phyloP scores from a whole-genome alignment of 495 filamentous ascomycete genomes.

The Aspergillus bridgeri region DNA sequence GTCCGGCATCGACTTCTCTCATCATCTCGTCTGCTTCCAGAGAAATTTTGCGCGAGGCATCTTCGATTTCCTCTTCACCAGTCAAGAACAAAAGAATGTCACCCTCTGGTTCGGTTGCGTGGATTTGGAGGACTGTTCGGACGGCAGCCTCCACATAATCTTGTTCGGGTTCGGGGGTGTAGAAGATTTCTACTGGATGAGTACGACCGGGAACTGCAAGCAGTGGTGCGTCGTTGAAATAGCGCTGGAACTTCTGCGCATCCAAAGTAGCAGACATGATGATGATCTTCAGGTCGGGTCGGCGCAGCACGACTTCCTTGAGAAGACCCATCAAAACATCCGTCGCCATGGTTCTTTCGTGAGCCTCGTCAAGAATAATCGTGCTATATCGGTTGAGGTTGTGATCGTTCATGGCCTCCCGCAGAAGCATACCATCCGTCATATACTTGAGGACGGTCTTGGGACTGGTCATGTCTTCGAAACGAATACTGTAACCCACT shows the following conservation, averaged over 20 bases:
- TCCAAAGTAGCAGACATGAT: slow-evolving; percentile 99
- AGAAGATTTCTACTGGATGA: slow-evolving; percentile 96
- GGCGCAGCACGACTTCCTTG: slow-evolving; percentile 74
- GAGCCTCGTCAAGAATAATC: slow-evolving; percentile 97
- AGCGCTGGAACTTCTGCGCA: slow-evolving; percentile 96
- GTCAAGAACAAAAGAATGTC: slow-evolving; percentile 96
- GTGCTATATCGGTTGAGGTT: slow-evolving; percentile 88
- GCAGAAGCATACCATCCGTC: slow-evolving; percentile 98
- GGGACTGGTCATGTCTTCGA: slow-evolving; percentile 88
- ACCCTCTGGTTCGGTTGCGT: slow-evolving; percentile 85
- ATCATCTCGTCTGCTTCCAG: slow-evolving; percentile 89
- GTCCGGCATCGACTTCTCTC: slow-evolving; percentile 84
- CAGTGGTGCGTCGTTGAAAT: slow-evolving; percentile 91
- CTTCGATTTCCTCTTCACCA: slow-evolving; percentile 98
- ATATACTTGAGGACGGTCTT: slow-evolving; percentile 98
- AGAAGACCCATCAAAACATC: slow-evolving; percentile 95
- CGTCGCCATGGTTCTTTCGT: slow-evolving; percentile 92
- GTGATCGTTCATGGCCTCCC: slow-evolving; percentile 98
- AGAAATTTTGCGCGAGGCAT: slow-evolving; percentile 84
- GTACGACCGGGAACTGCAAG: slow-evolving; percentile 94
- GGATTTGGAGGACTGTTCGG: slow-evolving; percentile 92
- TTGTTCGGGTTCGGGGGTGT: slow-evolving; percentile 91
- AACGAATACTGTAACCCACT: slow-evolving; percentile 98
- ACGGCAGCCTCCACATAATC: slow-evolving; percentile 97
- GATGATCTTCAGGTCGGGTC: slow-evolving; percentile 89